Base-by-base conservation (phyloP, 371 early-diverging fungal species). In the Mucor racemosus region DNA sequence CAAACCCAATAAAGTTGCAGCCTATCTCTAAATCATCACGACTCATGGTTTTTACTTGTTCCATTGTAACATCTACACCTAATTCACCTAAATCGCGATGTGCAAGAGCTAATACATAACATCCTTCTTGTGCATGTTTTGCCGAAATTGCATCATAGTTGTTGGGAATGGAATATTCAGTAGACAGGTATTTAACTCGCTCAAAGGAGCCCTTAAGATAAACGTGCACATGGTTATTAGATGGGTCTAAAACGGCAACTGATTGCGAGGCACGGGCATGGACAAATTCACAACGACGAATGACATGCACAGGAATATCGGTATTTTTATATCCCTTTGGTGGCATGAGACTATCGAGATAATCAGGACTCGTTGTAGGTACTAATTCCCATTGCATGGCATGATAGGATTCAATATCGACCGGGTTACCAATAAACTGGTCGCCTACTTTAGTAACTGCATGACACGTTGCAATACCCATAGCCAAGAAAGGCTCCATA, bases 221-320 rank as follows among this genome's bases (percentile, higher is more conserved):
- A 4, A 91, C 85, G 60, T 89, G 86, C 40, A 89, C 65, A 53
- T 84, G 79, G 10, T 74, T 71, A 4, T 85, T 85, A 8, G 65
- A 62, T 9, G 81, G 71, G 60, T 90, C 87, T 11, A 78, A 71
- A 8, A 93, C 88, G 39, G 93, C 85, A 5, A 92, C 93, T 6
- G 92, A 88, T 89, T 95, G 95, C 66, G 94, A 91, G 46, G 91
- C 90, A 34, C 91, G 86, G n/a, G 89, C 86, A 53, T 94, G 91
- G 15, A 92, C 91, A 83, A 98, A 98, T 71, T 96, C 95, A 75
- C 91, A 94, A n/a, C 91, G 85, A 55, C 90, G 88, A n/a, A 95
- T 56, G 35, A 90, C 76, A 60, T 84, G 84, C 2, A 84, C 77
- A 8, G 66, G 65, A 7, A 66, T 53, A 4, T 48, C 48, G 1